phyloP scores from a whole-genome alignment of 208 protist genomes.

The Wallacemonas sp. region DNA sequence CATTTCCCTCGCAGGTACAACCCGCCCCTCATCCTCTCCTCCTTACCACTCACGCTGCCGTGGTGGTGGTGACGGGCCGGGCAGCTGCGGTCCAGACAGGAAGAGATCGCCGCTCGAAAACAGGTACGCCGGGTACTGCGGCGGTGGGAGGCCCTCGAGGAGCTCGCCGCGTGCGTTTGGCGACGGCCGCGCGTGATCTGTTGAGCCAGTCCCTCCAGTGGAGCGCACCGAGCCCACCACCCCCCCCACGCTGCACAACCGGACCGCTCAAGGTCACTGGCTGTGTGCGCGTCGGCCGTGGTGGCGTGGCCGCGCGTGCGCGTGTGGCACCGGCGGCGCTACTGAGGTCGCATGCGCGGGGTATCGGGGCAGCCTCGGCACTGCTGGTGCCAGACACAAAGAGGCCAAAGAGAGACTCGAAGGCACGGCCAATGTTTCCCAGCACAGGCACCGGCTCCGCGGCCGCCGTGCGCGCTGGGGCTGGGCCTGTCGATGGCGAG shows the following conservation, averaged over 20 bases:
- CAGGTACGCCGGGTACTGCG: slow-evolving; percentile 9
- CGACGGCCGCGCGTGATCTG: neutral
- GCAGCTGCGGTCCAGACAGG: neutral
- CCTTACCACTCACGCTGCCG: neutral
- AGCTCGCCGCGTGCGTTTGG: neutral
- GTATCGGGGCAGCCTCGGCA: neutral
- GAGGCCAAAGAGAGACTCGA: slow-evolving; percentile 1
- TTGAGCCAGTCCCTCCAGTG: neutral
- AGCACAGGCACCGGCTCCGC: neutral
- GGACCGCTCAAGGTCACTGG: too few species aligned
- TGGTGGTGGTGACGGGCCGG: too few species aligned
- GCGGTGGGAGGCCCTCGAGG: neutral
- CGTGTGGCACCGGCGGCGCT: neutral
- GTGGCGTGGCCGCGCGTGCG: neutral
- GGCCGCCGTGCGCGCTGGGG: neutral
- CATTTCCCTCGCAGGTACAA: too few species aligned
- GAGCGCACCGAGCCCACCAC: neutral
- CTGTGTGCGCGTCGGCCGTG: neutral
- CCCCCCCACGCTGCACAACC: too few species aligned
- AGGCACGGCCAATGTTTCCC: neutral
- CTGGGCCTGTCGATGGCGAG: too few species aligned
- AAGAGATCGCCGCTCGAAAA: slow-evolving; percentile 9
- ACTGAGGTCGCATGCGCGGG: neutral
- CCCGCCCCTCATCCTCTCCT: too few species aligned
- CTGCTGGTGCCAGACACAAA: neutral